Evolutionary conservation across 495 filamentous ascomycete species (phyloP), one percentile per base, ranked within the genome.

Genomic region (Talaromyces adpressus): DNA sequence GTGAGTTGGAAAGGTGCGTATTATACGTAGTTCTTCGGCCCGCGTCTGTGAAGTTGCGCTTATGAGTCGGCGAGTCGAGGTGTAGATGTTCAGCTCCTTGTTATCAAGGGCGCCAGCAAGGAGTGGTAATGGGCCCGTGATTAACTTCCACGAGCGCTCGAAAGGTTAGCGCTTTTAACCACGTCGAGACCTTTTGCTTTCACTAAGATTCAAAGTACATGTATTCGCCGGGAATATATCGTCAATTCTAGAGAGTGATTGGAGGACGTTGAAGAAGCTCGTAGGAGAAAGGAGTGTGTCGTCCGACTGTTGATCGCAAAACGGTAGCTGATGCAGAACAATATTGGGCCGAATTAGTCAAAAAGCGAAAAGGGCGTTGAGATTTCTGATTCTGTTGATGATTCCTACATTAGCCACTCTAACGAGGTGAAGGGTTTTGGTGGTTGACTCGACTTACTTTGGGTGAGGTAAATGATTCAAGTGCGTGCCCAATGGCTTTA

Each of bases 51-150:
- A 61, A 47, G 1, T 18, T 49, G 58, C 53, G 30, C 53, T 57
- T 57, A 32, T 27, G 53, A 30, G 30, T 59, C 9, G 34, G 16
- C 11, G 22, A 58, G 12, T n/a, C 2, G 8, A 58, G 16, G 41
- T 61, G n/a, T 47, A 49, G 7, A 47, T n/a, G 25, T 30, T 36
- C 36, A 41, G 45, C 60, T 62, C 60, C 60, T 62, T 62, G 60
- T 30, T 22, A 49, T 20, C 60, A 62, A 62, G 60, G 60, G 60
- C 45, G 60, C 47, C 60, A 34, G 60, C 60, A 62, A 62, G 60
- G 60, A 53, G 41, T 30, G 16, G 45, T 32, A 41, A 47, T 8
- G 45, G 41, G 20, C 6, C 60, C 60, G 45, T 47, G 47, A 30
- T 62, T 16, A 22, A 11, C 20, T 58, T 11, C 27, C 27, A n/a